Base-by-base conservation (phyloP, 805 yeast genomes). In the Metschnikowia reukaufii region DNA sequence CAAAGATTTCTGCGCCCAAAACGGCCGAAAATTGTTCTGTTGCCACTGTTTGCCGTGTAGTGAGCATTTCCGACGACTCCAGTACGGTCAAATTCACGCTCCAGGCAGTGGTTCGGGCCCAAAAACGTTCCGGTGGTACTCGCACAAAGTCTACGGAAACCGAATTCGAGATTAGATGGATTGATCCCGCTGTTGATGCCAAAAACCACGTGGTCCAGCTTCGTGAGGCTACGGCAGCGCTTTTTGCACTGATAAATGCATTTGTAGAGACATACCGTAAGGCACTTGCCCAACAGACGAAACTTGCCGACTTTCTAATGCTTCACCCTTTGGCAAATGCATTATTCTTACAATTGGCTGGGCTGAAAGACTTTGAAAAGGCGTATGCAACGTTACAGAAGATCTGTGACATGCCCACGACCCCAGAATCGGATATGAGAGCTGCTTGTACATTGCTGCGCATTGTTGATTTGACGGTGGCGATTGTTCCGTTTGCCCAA, bases 271-370 rank as follows among this genome's bases (percentile, higher is more conserved):
- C 64, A 32, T 76, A 74, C 54, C 63, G 69, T 7, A 57, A 65
- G 19, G 70, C 74, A 1, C 57, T 66, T 33, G 50, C 53, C 9
- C 36, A 45, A 3, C 42, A 48, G 34, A 42, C 47, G n/a, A 43
- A 57, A 8, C 50, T 48, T 29, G 27, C 47, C 4, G 66, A 68
- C 45, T 64, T 83, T 12, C 59, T 81, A 18, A 67, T 78, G 2
- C 63, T 84, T 17, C 74, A 84, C 9, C 90, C 90, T 0, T 62
- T 84, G 43, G 80, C 86, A 0, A 77, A 77, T 51, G 74, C 83
- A 0, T 64, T 84, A n/a, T 77, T 72, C 52, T 59, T 78, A 38
- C 87, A 82, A 58, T 66, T 84, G 43, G 72, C 73, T 2, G 75
- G 74, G 1, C 71, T 76, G 33, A 70, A 67, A 31, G 78, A 73